Percentiles rank a stretch among this genome's conserved stretches.
phyloP scores from a whole-genome alignment of 139 green algal genomes.

The Tetratostichococcus sp. region DNA sequence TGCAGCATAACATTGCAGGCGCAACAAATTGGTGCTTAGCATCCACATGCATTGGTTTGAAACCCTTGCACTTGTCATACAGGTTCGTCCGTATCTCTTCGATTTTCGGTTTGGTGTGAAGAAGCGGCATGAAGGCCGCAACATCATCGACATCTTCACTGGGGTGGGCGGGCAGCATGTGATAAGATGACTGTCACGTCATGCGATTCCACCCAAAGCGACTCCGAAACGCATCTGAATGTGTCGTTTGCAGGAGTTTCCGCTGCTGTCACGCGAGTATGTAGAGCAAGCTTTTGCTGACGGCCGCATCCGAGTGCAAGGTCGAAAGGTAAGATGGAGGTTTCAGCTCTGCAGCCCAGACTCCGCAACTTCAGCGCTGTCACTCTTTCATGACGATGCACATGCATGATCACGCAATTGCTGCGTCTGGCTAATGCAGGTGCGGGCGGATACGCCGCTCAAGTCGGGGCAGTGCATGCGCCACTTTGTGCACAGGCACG shows the following conservation, averaged over 20 bases:
- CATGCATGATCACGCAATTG: too few relatives aligned
- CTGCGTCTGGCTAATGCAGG: too few relatives aligned
- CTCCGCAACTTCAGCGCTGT: too few relatives aligned
- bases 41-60: too few relatives aligned
- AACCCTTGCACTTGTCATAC: background rate
- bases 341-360: background rate
- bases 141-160: conserved; percentile 67
- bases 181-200: too few relatives aligned
- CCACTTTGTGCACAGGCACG: conserved; percentile 83
- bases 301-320: conserved; percentile 63
- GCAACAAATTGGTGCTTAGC: too few relatives aligned
- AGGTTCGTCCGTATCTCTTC: conserved; percentile 82
- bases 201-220: too few relatives aligned
- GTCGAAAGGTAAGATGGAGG: conserved; percentile 3
- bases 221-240: too few relatives aligned
- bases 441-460: conserved; percentile 28
- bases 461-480: conserved; percentile 45
- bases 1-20: too few relatives aligned
- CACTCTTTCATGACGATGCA: too few relatives aligned
- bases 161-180: conserved; percentile 19
- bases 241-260: conserved; percentile 86
- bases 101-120: conserved; percentile 80
- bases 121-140: conserved; percentile 52
- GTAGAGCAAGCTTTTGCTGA: conserved; percentile 55
- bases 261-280: conserved; percentile 46